Conservation (phyloP, 306 rosid genomes). For the Vigna reflexopilosa region DNA sequence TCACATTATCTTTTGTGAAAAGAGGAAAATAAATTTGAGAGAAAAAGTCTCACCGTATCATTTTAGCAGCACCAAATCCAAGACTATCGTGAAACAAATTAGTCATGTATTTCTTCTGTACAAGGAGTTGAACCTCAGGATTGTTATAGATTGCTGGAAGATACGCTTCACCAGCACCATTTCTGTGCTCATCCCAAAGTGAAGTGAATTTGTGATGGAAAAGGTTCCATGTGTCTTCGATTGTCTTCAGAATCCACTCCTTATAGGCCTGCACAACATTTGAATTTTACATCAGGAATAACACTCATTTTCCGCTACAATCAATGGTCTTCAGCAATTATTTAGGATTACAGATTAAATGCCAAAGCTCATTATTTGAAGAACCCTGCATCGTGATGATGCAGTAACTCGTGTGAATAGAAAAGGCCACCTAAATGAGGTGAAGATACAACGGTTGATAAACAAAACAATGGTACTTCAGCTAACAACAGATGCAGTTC, state of each 20-base stretch:
- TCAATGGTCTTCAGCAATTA: slow-evolving; percentile 6
- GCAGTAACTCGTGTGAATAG: slow-evolving; percentile 7
- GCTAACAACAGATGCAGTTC: slow-evolving; percentile 19
- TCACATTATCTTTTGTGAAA: slow-evolving; percentile 37
- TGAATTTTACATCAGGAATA: slow-evolving; percentile 29
- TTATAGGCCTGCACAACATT: slow-evolving; percentile 64
- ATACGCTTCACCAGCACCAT: slow-evolving; percentile 85
- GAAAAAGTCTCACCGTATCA: slow-evolving; percentile 73
- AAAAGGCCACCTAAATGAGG: slow-evolving; percentile 8
- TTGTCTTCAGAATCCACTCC: slow-evolving; percentile 86
- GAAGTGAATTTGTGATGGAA: slow-evolving; percentile 66
- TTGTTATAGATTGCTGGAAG: slow-evolving; percentile 80
- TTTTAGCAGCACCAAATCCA: slow-evolving; percentile 93
- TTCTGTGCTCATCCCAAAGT: slow-evolving; percentile 81
- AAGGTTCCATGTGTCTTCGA: slow-evolving; percentile 83
- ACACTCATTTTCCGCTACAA: not conserved
- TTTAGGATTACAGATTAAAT: slow-evolving; percentile 12
- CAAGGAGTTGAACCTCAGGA: slow-evolving; percentile 64
- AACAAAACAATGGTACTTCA: slow-evolving; percentile 19
- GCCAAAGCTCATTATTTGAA: slow-evolving; percentile 23
- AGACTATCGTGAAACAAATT: slow-evolving; percentile 82
- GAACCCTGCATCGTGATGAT: slow-evolving; percentile 8
- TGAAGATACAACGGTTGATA: slow-evolving; percentile 32
- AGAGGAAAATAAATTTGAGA: not conserved
- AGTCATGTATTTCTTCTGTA: slow-evolving; percentile 65